Base-by-base conservation (phyloP, 1,139 yeast genomes). In the Yamadazyma songkhlaensis region DNA sequence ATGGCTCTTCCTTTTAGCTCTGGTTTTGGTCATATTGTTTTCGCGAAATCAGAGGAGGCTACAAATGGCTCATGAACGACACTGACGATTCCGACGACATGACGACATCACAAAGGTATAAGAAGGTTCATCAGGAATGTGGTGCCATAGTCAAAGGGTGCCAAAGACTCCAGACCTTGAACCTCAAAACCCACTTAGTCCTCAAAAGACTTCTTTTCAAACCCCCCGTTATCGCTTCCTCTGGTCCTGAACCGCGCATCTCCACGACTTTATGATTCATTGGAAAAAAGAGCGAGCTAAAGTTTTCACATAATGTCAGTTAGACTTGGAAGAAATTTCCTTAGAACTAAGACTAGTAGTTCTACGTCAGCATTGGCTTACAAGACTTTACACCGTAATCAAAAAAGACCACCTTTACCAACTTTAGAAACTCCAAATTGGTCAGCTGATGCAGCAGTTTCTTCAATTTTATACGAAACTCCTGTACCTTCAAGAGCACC, bases 311-410 rank as follows among this genome's bases (percentile, higher is more conserved):
- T 4, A 15, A 9, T 25, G 27, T 25, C 27, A 12, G 13, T 25
- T 4, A 27, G 17, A 27, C 10, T 13, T 15, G 14, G 34, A 24
- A 22, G 15, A 17, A 32, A 11, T n/a, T 9, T 39, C n/a, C 34
- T 35, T 17, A 46, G 52, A 36, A 36, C 39, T 14, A 48, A 48
- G 30, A 39, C 36, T 12, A 56, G 67, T 21, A 77, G 86, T 31
- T 86, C 96, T 22, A 89, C 96, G n/a, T 81, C 96, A 20, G 97
- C 97, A 3, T 71, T 92, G 61, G 96, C 97, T 11, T 92, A 92
- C 71, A 92, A 92, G 65, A 84, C 88, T 27, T 72, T 90, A 49
- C 96, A 89, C 63, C 79, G 86, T 55, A 86, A 88, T 60, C 85
- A 82, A 53, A 80, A 79, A 54, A 81, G 92, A 60, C 97, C 97